Base-by-base conservation (phyloP, 2,329 filamentous ascomycete species). In the Acephala macrosclerotiorum region DNA sequence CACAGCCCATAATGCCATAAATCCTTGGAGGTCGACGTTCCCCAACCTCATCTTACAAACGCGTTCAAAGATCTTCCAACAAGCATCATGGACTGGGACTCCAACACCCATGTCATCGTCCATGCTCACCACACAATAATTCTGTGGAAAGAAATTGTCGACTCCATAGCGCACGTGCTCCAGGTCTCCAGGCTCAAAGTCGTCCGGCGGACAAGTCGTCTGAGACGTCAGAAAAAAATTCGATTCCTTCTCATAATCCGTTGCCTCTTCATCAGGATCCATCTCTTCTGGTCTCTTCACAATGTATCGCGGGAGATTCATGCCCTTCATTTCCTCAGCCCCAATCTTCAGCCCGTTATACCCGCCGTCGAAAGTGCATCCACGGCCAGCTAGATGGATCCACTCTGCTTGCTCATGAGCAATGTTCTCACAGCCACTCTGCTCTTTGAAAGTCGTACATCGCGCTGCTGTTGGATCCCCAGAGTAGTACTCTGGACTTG, bases 1-100 rank as follows among this genome's bases (percentile, higher is more conserved):
- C 47, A 51, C 42, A 33, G 60, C 49, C 66, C 68, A 67, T 12
- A 70, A 47, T 11, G 57, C 60, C 49, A 68, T 60, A 4, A 70
- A 61, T 1, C 68, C 66, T 33, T 68, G 55, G 3, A 68, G 26
- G 29, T 70, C 66, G n/a, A 70, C 60, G 16, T 51, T 60, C 3
- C 66, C 68, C 18, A 64, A n/a, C 33, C 56, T 57, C 56, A 53
- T 25, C 36, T 38, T 64, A 14, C 66, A 70, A 2, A 66, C 42
- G 16, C 49, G 38, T 29, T 63, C 64, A 42, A 70, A 70, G n/a
- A 70, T 65, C 29, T 65, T 67, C 64, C 64, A 70, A 22, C 68
- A 70, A 20, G 66, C 29, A 36, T 63, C 61, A 29, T 70, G 66
- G 29, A 66, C 60, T 33, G 64, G 60, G 5, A 69, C 45, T 2